A percentile compares a stretch with the other conserved stretches of the same genome.
Evolutionary conservation across 371 early-diverging fungal genomes (phyloP).

Genomic region (Mucor mucedo): DNA sequence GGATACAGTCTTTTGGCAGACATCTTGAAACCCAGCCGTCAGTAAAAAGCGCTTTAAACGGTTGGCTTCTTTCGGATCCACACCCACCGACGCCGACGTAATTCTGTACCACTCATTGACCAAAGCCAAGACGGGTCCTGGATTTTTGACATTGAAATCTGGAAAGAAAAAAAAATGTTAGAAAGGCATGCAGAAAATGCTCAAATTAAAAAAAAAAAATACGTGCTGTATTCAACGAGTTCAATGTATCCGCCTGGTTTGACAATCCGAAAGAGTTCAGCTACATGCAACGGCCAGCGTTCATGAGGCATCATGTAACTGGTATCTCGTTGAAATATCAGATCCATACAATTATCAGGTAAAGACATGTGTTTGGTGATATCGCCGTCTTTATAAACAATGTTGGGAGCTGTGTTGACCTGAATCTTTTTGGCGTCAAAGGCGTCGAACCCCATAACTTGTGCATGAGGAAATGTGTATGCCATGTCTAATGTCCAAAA

Average conservation of each 20-base stretch:
- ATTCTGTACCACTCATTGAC: slow-evolving; percentile 51
- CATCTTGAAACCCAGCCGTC: slow-evolving; percentile 36
- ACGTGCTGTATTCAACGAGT: slow-evolving; percentile 48
- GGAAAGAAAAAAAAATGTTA: too few species aligned
- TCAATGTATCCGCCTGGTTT: slow-evolving; percentile 62
- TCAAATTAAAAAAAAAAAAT: too few species aligned
- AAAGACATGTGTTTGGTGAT: slow-evolving; percentile 26
- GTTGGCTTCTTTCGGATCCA: slow-evolving; percentile 28
- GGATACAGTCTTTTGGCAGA: slow-evolving; percentile 25
- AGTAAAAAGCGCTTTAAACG: slow-evolving; percentile 6
- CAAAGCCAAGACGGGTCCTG: slow-evolving; percentile 46
- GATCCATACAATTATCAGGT: slow-evolving; percentile 56
- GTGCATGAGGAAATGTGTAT: slow-evolving; percentile 30
- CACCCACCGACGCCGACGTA: slow-evolving; percentile 33
- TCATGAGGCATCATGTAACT: slow-evolving; percentile 44
- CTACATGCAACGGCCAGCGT: slow-evolving; percentile 44
- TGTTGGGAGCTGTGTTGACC: slow-evolving; percentile 17
- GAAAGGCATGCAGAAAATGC: too few species aligned
- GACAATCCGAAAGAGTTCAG: slow-evolving; percentile 49
- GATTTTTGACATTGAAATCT: slow-evolving; percentile 37
- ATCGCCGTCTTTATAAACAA: slow-evolving; percentile 35
- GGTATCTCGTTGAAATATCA: slow-evolving; percentile 62
- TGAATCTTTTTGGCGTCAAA: slow-evolving; percentile 22
- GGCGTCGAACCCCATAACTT: slow-evolving; percentile 30
- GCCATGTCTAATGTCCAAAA: slow-evolving; percentile 40